Conservation (phyloP, 495 filamentous ascomycete species). For the Friedmanniomyces endolithicus region DNA sequence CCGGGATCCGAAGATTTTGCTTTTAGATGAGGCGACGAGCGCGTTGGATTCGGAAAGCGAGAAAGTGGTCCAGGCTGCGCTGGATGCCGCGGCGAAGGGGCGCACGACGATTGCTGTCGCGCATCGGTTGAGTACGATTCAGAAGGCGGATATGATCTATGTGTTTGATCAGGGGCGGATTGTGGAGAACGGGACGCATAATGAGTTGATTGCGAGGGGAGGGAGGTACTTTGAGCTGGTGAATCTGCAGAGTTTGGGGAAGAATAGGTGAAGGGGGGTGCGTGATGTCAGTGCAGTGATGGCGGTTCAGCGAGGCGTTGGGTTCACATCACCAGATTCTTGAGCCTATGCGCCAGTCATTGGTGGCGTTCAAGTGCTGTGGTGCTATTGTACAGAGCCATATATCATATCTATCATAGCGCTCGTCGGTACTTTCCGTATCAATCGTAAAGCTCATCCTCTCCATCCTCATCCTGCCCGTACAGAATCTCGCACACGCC, state of each 20-base stretch:
- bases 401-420: no score
- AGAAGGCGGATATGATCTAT: conserved; percentile 62
- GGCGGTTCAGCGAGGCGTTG: conserved; percentile 6
- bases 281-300: neutral
- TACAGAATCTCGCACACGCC: conserved; percentile 93
- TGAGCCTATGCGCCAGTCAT: no score
- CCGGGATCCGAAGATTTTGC: conserved; percentile 65
- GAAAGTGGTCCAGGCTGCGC: conserved; percentile 53
- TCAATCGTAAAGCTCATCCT: conserved; percentile 1
- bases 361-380: no score
- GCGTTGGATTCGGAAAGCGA: conserved; percentile 67
- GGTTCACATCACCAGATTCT: neutral
- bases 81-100: conserved; percentile 56
- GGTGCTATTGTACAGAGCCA: no score
- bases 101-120: conserved; percentile 74
- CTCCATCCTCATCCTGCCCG: conserved; percentile 30
- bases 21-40: conserved; percentile 77
- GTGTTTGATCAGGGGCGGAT: conserved; percentile 56
- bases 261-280: conserved; percentile 11
- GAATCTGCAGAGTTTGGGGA: conserved; percentile 31
- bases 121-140: conserved; percentile 66
- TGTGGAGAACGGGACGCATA: conserved; percentile 56
- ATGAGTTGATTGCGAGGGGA: conserved; percentile 46
- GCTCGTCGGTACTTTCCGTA: no score
- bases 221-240: conserved; percentile 41